A percentile compares a stretch with the other conserved stretches of the same genome.
These are phyloP conservation scores for Fraxinus pennsylvanica DNA, from an alignment of 257 asterid genomes.

Conservation along the genomic window DNA sequence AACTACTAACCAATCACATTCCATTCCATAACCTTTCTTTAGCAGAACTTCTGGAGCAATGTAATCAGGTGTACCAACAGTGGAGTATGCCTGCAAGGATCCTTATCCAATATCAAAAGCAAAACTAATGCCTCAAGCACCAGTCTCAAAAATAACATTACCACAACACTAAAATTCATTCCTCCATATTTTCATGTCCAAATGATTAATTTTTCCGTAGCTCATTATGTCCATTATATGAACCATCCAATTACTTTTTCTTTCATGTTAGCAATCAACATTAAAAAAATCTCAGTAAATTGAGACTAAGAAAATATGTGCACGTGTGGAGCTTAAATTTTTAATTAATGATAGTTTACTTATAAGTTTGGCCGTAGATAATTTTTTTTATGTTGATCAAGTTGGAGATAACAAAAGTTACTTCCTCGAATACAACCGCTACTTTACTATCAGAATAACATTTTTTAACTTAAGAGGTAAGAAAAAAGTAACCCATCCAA, in stretches of 20 bases:
- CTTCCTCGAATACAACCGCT: not conserved
- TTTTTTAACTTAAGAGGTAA: too few relatives aligned
- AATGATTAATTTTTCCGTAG: not conserved
- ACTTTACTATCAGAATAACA: too few relatives aligned
- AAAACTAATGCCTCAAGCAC: not conserved
- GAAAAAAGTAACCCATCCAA: not conserved
- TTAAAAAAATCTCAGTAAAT: not conserved
- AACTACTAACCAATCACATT: slow-evolving; percentile 36
- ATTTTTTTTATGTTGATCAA: not conserved
- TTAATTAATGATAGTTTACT: not conserved
- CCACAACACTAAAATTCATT: not conserved
- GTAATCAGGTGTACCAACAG: slow-evolving; percentile 39
- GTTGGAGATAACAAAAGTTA: not conserved
- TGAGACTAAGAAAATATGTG: not conserved
- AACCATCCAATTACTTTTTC: not conserved
- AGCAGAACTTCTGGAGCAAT: slow-evolving; percentile 36
- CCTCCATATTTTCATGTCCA: not conserved
- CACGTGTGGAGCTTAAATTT: not conserved
- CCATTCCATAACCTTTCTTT: slow-evolving; percentile 40
- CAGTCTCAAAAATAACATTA: not conserved
- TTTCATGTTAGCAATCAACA: not conserved
- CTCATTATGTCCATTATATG: not conserved
- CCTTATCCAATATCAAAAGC: not conserved
- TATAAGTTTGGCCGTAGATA: not conserved
- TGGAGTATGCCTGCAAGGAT: slow-evolving; percentile 31